These are phyloP conservation scores for Ceratocystis ficicola DNA, from an alignment of 2,329 filamentous ascomycete species.

Conservation along the genomic window DNA sequence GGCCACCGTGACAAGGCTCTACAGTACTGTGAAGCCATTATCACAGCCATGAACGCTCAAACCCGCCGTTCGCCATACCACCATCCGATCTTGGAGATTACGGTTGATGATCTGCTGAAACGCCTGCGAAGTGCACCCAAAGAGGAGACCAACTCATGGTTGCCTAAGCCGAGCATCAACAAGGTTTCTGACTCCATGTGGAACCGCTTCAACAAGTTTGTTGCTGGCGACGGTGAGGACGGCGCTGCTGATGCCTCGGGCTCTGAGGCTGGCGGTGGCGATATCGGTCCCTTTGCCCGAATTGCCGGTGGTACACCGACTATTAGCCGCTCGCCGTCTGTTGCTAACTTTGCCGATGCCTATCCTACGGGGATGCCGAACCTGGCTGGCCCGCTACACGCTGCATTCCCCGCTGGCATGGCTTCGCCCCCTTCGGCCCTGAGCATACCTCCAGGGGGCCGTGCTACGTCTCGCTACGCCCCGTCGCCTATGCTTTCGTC, in stretches of 20 bases:
- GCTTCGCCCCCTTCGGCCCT: slow-evolving; percentile 27
- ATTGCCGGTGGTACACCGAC: slow-evolving; percentile 65
- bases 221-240: slow-evolving; percentile 80
- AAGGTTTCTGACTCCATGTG: slow-evolving; percentile 86
- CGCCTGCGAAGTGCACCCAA: slow-evolving; percentile 76
- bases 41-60: slow-evolving; percentile 60
- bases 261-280: slow-evolving; percentile 43
- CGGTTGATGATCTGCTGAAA: slow-evolving; percentile 71
- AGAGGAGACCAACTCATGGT: slow-evolving; percentile 74
- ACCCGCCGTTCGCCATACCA: slow-evolving; percentile 82
- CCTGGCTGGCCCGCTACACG: slow-evolving; percentile 21
- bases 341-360: slow-evolving; percentile 54
- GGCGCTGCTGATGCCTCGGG: slow-evolving; percentile 54
- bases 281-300: slow-evolving; percentile 69
- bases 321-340: slow-evolving; percentile 61
- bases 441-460: slow-evolving; percentile 8
- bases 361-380: slow-evolving; percentile 43
- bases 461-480: slow-evolving; percentile 39
- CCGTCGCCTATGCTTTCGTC: slow-evolving; percentile 30
- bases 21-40: slow-evolving; percentile 81
- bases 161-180: slow-evolving; percentile 89
- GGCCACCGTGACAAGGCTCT: slow-evolving; percentile 73
- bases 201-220: slow-evolving; percentile 92
- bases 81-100: slow-evolving; percentile 57
- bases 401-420: slow-evolving; percentile 29